Evolutionary conservation across 2,329 filamentous ascomycete genomes (phyloP).

Genomic region (Aureobasidium sp.): DNA sequence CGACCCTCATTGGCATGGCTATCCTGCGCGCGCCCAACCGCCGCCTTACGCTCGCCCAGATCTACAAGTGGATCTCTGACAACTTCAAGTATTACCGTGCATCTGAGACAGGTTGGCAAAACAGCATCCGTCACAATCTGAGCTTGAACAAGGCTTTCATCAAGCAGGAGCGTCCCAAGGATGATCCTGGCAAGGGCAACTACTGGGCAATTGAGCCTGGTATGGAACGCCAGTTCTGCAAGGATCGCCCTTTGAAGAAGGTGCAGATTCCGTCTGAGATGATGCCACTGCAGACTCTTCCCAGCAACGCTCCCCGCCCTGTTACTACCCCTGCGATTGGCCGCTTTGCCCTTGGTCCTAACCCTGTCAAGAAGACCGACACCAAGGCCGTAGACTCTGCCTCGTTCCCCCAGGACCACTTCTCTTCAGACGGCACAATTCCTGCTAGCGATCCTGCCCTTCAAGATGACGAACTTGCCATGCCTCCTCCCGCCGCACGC

Average conservation of each 20-base stretch:
- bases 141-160: conserved; percentile 95
- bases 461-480: conserved; percentile 37
- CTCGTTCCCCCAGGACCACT: conserved; percentile 43
- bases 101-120: conserved; percentile 89
- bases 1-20: conserved; percentile 91
- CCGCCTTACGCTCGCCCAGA: conserved; percentile 82
- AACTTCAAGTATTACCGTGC: conserved; percentile 81
- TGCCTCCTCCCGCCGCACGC: conserved; percentile 34
- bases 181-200: conserved; percentile 94
- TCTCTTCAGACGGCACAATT: conserved; percentile 44
- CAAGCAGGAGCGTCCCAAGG: conserved; percentile 92
- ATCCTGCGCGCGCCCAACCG: conserved; percentile 79
- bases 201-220: conserved; percentile 94
- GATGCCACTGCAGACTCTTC: conserved; percentile 22
- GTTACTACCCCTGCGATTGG: conserved; percentile 31
- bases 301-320: conserved; percentile 21
- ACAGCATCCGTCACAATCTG: conserved; percentile 96
- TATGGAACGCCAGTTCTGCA: conserved; percentile 83
- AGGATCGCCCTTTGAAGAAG: conserved; percentile 49
- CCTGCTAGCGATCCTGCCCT: conserved; percentile 42
- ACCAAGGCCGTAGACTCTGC: conserved; percentile 40
- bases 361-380: conserved; percentile 22
- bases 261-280: conserved; percentile 44
- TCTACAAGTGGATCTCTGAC: conserved; percentile 99
- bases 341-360: conserved; percentile 27